Percentiles rank a stretch among this genome's conserved stretches.
phyloP scores from a whole-genome alignment of 208 protist genomes.

The Trypanosoma grayi region DNA sequence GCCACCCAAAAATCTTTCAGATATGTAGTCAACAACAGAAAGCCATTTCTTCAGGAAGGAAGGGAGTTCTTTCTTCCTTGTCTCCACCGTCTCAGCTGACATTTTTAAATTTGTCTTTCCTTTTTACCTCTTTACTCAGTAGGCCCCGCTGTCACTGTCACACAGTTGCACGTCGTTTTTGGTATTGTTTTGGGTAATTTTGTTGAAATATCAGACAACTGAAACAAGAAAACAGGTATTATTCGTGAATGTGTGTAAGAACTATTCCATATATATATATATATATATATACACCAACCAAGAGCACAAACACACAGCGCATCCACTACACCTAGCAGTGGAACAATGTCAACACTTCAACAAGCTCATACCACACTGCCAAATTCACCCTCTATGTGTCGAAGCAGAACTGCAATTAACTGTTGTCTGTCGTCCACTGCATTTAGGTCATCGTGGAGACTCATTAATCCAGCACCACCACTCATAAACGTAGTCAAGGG shows the following conservation, averaged over 20 bases:
- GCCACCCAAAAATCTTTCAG: slow-evolving; percentile 51
- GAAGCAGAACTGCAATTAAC: slow-evolving; percentile 59
- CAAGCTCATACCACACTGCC: slow-evolving; percentile 26
- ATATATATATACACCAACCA: background rate
- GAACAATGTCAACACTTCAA: background rate
- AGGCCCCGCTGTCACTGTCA: no score
- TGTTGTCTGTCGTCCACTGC: slow-evolving; percentile 60
- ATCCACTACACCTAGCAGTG: no score
- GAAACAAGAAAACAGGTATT: no score
- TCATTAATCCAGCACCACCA: slow-evolving; percentile 47
- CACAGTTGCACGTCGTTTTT: slow-evolving; percentile 4
- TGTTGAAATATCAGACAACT: no score
- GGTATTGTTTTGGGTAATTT: background rate
- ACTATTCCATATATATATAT: background rate
- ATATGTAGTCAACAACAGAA: slow-evolving; percentile 37
- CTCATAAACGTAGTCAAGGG: slow-evolving; percentile 79
- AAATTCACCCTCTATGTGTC: slow-evolving; percentile 79
- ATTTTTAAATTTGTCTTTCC: no score
- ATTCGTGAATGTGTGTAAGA: no score
- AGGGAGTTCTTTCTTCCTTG: slow-evolving; percentile 13
- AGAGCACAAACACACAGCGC: background rate
- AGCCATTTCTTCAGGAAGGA: slow-evolving; percentile 46
- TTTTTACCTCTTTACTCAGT: no score
- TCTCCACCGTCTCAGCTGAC: background rate
- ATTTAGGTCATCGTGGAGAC: slow-evolving; percentile 83